Evolutionary conservation across 805 yeast species (phyloP), one percentile per base, ranked within the genome.

Genomic region (Zygoascus tannicola): DNA sequence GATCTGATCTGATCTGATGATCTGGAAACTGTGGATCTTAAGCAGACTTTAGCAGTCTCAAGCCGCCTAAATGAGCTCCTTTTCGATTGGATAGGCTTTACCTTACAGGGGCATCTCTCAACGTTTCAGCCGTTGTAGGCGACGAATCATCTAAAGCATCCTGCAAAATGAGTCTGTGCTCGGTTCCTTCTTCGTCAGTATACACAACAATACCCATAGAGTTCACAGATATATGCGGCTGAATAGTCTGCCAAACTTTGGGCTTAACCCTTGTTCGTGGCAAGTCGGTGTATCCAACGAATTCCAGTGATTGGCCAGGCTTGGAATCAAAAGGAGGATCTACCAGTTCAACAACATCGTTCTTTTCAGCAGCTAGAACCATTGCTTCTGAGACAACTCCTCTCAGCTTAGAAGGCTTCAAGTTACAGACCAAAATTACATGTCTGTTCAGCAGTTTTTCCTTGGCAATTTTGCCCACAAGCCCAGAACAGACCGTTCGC

Each of bases 321-420:
- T 44, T 35, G 2, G 67, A 56, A 5, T 46, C 47, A 1, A 0
- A 5, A 3, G 82, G 79, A 1, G 80, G 76, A 2, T 42, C 45
- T 0, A 78, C 70, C 4, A 75, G 57, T 38, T 71, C 78, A 3
- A 76, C 77, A 2, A 50, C 18, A 14, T 28, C 22, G 22, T 15
- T 19, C 20, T 38, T 16, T 26, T 39, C 42, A 15, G 83, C 78
- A n/a, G 85, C 84, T 18, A 80, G 54, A 1, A 80, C 53, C 85
- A 80, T 80, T 0, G 81, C 84, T 50, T 78, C 75, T 1, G 83
- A 77, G 34, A 54, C 56, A 18, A 73, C 69, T 1, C 85, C 85
- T 48, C 85, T 63, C 73, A 80, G 72, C 55, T 77, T 78, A 8
- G 77, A 68, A 2, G 78, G 73, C 51, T 78, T 80, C 57, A 80